These are phyloP conservation scores for Podospora didyma DNA, from an alignment of 495 filamentous ascomycete genomes.

Conservation along the genomic window DNA sequence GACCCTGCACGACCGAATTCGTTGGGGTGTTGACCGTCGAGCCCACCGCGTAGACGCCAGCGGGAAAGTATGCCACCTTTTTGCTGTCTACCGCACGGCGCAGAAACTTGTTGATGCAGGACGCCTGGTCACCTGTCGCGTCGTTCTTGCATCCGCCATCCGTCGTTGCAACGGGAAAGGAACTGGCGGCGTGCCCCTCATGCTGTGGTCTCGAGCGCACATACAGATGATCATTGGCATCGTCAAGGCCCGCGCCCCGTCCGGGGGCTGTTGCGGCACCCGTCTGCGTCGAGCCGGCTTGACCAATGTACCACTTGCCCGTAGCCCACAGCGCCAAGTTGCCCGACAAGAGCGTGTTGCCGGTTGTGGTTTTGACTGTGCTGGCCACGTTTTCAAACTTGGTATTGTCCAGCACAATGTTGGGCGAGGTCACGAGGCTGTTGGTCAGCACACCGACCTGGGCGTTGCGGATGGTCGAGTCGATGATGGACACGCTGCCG, in stretches of 20 bases:
- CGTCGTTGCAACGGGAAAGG: slow-evolving; percentile 39
- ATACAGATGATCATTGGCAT: slow-evolving; percentile 47
- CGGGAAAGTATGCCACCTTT: slow-evolving; percentile 49
- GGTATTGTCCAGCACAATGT: slow-evolving; percentile 1
- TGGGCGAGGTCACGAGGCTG: background rate
- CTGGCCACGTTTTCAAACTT: background rate
- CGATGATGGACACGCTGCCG: slow-evolving; percentile 71
- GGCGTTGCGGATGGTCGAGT: slow-evolving; percentile 68
- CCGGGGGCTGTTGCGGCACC: slow-evolving; percentile 34
- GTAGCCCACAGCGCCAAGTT: background rate
- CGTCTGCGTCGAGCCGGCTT: slow-evolving; percentile 22
- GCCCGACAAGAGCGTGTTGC: background rate
- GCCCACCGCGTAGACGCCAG: slow-evolving; percentile 30
- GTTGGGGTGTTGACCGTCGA: slow-evolving; percentile 41
- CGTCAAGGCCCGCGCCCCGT: slow-evolving; percentile 49
- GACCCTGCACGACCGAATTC: slow-evolving; percentile 35
- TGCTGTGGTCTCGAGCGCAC: slow-evolving; percentile 61
- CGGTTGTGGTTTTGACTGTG: background rate
- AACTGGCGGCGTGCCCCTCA: slow-evolving; percentile 36
- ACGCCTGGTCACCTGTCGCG: slow-evolving; percentile 24
- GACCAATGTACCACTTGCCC: background rate
- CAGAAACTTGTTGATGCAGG: slow-evolving; percentile 35
- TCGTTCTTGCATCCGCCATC: slow-evolving; percentile 26
- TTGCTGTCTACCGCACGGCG: slow-evolving; percentile 40
- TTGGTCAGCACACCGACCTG: slow-evolving; percentile 64